Evolutionary conservation across 805 yeast genomes (phyloP).

Genomic region (Starmerella potacharoeniae): DNA sequence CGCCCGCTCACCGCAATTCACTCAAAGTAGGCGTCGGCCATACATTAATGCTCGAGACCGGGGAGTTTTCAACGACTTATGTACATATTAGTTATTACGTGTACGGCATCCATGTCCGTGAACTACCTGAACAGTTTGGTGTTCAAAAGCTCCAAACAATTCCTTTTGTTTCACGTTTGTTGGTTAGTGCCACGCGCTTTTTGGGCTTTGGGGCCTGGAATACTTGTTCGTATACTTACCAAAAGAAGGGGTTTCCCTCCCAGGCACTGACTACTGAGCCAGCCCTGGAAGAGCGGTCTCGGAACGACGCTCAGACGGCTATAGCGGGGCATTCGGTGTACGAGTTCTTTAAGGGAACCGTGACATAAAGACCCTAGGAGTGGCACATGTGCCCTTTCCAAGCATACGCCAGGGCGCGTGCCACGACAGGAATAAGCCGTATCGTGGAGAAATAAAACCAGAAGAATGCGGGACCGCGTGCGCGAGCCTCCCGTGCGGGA

Average conservation of each 20-base stretch:
- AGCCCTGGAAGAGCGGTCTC: not conserved
- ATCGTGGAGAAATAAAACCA: conserved; percentile 7
- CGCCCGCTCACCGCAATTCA: too few species aligned
- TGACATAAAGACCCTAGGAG: conserved; percentile 5
- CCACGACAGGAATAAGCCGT: conserved; percentile 25
- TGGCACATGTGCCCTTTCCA: conserved; percentile 4
- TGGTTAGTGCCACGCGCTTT: not conserved
- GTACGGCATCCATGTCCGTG: not conserved
- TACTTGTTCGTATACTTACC: not conserved
- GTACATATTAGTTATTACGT: too few species aligned
- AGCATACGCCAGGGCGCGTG: conserved; percentile 3
- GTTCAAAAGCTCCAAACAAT: not conserved
- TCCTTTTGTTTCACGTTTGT: not conserved
- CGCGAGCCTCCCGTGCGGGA: not conserved
- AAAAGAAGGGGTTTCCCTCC: not conserved
- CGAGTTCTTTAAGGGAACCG: conserved; percentile 7
- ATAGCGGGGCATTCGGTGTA: conserved; percentile 4
- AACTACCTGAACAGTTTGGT: not conserved
- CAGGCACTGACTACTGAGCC: not conserved
- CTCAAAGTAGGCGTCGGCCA: too few species aligned
- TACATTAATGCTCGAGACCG: too few species aligned
- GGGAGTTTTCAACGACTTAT: too few species aligned
- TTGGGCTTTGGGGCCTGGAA: not conserved
- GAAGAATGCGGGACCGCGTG: conserved; percentile 1
- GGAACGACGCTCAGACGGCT: not conserved